Conservation (phyloP, 1,139 yeast genomes). For the Geotrichum bryndzae region DNA sequence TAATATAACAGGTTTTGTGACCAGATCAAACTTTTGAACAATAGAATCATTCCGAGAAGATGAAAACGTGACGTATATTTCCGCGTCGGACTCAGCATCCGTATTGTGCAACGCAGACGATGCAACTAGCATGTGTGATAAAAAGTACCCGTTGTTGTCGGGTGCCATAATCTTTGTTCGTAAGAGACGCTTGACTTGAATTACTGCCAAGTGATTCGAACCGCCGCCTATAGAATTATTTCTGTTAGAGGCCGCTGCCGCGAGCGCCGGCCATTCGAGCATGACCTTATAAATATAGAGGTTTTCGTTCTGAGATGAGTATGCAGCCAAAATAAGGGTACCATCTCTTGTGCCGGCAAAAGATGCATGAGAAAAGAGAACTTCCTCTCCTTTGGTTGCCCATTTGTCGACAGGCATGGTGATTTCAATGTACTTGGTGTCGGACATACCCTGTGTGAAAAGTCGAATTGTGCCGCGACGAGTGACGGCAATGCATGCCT, state of each 20-base stretch:
- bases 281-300: slow-evolving; percentile 45
- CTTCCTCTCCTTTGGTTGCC: slow-evolving; percentile 14
- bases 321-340: slow-evolving; percentile 45
- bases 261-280: slow-evolving; percentile 53
- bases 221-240: slow-evolving; percentile 5
- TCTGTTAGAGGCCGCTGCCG: slow-evolving; percentile 12
- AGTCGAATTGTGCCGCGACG: slow-evolving; percentile 53
- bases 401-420: slow-evolving; percentile 24
- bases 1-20: slow-evolving; percentile 32
- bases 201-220: slow-evolving; percentile 13
- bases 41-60: slow-evolving; percentile 21
- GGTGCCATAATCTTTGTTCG: slow-evolving; percentile 14
- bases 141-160: slow-evolving; percentile 16
- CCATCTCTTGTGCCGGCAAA: slow-evolving; percentile 56
- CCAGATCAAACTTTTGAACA: slow-evolving; percentile 26
- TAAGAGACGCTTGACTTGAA: slow-evolving; percentile 12
- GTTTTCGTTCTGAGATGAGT: slow-evolving; percentile 39
- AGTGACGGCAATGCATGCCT: slow-evolving; percentile 65
- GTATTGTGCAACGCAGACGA: slow-evolving; percentile 24
- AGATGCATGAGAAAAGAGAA: slow-evolving; percentile 43
- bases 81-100: slow-evolving; percentile 37
- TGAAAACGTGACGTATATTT: slow-evolving; percentile 36
- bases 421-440: slow-evolving; percentile 30
- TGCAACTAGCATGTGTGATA: slow-evolving; percentile 31
- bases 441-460: slow-evolving; percentile 29